Conservation (phyloP, 2,329 filamentous ascomycete species). For the Verticillium isaacii region DNA sequence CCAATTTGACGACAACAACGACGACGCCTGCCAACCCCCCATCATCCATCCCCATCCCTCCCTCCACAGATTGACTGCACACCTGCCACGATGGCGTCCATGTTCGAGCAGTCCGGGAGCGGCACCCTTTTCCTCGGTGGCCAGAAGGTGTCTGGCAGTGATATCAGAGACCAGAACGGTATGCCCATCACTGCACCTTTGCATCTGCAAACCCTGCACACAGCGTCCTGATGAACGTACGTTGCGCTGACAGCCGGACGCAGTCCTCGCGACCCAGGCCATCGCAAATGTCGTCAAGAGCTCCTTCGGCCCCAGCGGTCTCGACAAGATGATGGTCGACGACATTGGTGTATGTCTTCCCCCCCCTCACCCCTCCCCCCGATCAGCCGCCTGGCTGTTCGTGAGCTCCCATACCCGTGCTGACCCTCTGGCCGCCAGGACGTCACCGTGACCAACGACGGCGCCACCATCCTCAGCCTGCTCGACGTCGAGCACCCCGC, state of each 20-base stretch:
- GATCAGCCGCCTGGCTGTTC: too few species aligned
- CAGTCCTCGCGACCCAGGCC: slow-evolving; percentile 89
- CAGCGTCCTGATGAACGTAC: neutral
- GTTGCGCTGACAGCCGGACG: slow-evolving; percentile 13
- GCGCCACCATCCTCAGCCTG: slow-evolving; percentile 90
- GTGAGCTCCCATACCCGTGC: neutral
- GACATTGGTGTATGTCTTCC: slow-evolving; percentile 76
- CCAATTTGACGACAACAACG: neutral
- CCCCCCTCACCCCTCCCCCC: too few species aligned
- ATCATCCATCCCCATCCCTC: neutral
- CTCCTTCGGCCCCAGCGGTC: slow-evolving; percentile 92
- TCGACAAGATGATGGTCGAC: slow-evolving; percentile 99
- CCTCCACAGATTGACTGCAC: neutral
- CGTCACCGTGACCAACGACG: slow-evolving; percentile 98
- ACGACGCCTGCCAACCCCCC: neutral
- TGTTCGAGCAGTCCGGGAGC: slow-evolving; percentile 93
- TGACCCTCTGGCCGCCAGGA: slow-evolving; percentile 51
- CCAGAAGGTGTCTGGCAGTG: slow-evolving; percentile 92
- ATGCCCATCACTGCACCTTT: slow-evolving; percentile 21
- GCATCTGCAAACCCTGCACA: neutral
- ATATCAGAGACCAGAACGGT: slow-evolving; percentile 97
- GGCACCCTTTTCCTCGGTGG: slow-evolving; percentile 96
- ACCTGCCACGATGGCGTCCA: slow-evolving; percentile 68
- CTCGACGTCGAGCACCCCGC: slow-evolving; percentile 97
- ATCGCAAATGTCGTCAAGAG: slow-evolving; percentile 99